Evolutionary conservation across 768 basidiomycete species (phyloP).

Genomic region (Tubosaeta brunneosetosa): DNA sequence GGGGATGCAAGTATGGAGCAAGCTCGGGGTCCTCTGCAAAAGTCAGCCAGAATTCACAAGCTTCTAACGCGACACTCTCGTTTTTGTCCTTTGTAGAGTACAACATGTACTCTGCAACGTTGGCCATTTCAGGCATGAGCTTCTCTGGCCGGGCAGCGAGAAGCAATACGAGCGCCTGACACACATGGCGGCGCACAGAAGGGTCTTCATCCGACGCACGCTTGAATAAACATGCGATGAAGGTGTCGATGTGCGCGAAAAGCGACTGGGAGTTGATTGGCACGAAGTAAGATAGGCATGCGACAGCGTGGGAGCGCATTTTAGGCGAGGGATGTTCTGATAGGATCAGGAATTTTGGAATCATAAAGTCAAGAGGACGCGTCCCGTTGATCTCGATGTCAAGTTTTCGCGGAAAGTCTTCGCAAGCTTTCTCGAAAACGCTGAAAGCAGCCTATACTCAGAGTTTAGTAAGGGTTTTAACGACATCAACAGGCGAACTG

Average conservation of each 20-base stretch:
- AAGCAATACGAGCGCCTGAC: conserved; percentile 90
- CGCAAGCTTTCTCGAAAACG: conserved; percentile 91
- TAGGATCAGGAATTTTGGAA: conserved; percentile 88
- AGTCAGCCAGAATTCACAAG: conserved; percentile 99
- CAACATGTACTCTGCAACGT: conserved; percentile 98
- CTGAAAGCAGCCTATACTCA: conserved; percentile 78
- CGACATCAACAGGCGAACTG: not conserved
- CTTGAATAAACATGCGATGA: conserved; percentile 91
- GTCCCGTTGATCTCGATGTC: conserved; percentile 91
- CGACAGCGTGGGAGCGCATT: conserved; percentile 90
- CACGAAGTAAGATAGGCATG: conserved; percentile 92
- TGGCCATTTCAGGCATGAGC: conserved; percentile 91
- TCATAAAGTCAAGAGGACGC: conserved; percentile 93
- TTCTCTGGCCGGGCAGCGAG: conserved; percentile 93
- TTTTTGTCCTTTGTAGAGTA: conserved; percentile 98
- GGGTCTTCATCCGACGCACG: conserved; percentile 91
- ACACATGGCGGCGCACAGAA: conserved; percentile 93
- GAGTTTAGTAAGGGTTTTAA: conserved; percentile 14
- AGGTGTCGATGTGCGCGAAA: conserved; percentile 85
- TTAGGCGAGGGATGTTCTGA: conserved; percentile 82
- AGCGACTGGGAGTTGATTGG: conserved; percentile 84
- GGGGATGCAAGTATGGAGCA: conserved; percentile 75
- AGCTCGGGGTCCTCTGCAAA: conserved; percentile 95
- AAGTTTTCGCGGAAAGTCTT: conserved; percentile 94
- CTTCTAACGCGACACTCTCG: conserved; percentile 93